A percentile compares a stretch with the other conserved stretches of the same genome.
Evolutionary conservation across 2,329 filamentous ascomycete genomes (phyloP).

Genomic region (Trichoderma semiorbis): DNA sequence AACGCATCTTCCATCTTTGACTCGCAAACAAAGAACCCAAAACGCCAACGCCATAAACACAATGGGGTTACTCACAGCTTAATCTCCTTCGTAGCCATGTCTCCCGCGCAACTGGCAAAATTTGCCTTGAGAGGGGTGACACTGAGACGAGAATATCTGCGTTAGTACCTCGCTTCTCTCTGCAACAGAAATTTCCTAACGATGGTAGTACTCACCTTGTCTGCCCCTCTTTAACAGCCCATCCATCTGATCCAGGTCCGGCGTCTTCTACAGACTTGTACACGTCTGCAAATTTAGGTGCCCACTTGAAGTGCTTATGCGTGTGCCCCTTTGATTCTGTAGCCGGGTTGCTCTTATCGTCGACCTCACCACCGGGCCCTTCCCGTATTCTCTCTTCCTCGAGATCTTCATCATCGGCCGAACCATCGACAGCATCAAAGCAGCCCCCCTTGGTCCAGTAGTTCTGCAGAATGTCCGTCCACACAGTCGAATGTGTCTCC

Average conservation of each 20-base stretch:
- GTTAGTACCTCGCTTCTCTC: slow-evolving; percentile 11
- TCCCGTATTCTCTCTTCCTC: slow-evolving; percentile 72
- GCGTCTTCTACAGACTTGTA: slow-evolving; percentile 81
- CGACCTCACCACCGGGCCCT: slow-evolving; percentile 51
- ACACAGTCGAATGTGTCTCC: slow-evolving; percentile 69
- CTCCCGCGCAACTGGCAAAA: slow-evolving; percentile 72
- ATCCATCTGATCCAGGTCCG: slow-evolving; percentile 82
- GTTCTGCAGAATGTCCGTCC: slow-evolving; percentile 85
- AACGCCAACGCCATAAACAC: slow-evolving; percentile 21
- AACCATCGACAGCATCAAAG: slow-evolving; percentile 74
- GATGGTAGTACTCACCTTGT: slow-evolving; percentile 62
- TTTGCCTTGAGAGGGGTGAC: slow-evolving; percentile 90
- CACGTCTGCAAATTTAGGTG: slow-evolving; percentile 81
- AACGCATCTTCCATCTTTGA: slow-evolving; percentile 21
- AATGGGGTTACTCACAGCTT: slow-evolving; percentile 67
- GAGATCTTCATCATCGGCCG: slow-evolving; percentile 55
- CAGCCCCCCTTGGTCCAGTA: slow-evolving; percentile 82
- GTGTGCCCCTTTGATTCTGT: slow-evolving; percentile 47
- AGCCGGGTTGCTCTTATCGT: slow-evolving; percentile 29
- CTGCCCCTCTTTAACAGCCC: slow-evolving; percentile 82
- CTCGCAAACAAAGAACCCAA: slow-evolving; percentile 21
- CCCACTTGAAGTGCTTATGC: slow-evolving; percentile 94
- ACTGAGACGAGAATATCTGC: slow-evolving; percentile 41
- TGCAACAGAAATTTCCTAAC: neutral
- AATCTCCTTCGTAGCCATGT: slow-evolving; percentile 66